These are phyloP conservation scores for Poa annua DNA, from an alignment of 176 grass and related monocot genomes.

Conservation along the genomic window DNA sequence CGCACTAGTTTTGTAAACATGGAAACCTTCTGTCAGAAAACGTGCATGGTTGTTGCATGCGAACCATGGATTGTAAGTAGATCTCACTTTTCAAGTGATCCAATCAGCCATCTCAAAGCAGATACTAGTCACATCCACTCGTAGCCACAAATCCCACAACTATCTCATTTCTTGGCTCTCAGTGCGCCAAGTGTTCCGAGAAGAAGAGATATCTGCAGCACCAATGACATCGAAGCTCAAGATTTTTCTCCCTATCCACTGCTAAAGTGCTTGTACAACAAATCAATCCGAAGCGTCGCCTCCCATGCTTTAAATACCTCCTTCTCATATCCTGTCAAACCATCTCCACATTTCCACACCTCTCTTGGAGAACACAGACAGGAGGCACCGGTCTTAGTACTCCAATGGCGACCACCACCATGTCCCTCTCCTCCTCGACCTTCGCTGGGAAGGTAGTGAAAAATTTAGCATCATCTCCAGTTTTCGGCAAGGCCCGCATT, in stretches of 20 bases:
- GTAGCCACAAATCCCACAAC: background rate
- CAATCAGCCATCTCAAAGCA: background rate
- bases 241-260: background rate
- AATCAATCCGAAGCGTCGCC: background rate
- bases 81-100: background rate
- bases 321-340: background rate
- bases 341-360: background rate
- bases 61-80: background rate
- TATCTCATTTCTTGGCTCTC: background rate
- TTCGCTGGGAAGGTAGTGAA: background rate
- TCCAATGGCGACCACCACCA: background rate
- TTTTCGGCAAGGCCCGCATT: background rate
- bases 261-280: too few relatives aligned
- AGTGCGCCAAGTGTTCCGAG: background rate
- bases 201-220: background rate
- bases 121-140: conserved; percentile 1
- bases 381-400: background rate
- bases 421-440: background rate
- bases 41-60: background rate
- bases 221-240: background rate
- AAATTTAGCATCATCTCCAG: background rate
- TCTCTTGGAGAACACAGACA: background rate
- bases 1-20: background rate
- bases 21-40: background rate
- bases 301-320: background rate